Evolutionary conservation across 352 stramenopile genomes (phyloP), one percentile per base, ranked within the genome.

Genomic region (Blastocystis sp.): DNA sequence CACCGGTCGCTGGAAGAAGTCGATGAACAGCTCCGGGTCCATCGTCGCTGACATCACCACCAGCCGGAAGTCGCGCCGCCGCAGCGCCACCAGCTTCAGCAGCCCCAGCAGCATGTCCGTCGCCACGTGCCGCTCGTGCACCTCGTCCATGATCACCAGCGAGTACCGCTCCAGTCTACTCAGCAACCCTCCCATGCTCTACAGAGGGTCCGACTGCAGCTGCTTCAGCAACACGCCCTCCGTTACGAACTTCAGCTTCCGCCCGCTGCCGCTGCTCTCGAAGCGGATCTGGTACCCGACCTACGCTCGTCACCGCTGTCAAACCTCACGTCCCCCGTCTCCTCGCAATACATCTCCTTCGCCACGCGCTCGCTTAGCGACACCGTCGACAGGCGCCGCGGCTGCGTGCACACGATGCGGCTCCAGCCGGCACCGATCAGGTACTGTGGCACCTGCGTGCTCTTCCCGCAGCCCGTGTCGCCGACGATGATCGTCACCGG

Each of bases 1-100:
- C 40, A 73, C 16, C 32, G 69, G 69, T 42, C 44, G 61, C 44
- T 81, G 94, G 88, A 99, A 99, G 87, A 98, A 98, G 36, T 89
- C 88, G 34, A 93, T 94, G 87, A 98, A 99, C 42, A 97, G 94
- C 71, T 98, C 91, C 9, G 96, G 93, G 89, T 97, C 94, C n/a
- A 99, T 90, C 8, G 75, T 85, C 4, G 75, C 75, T 7, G 57
- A 76, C 75, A 85, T 85, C 11, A 85, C 59, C 44, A 85, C 75
- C 0, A 96, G 88, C 76, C 94, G 93, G 75, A 96, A 94, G 87
- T 96, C 92, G 21, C 88, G 91, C n/a, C 92, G 91, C 40, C 92
- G 90, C 75, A 92, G 89, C 36, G 94, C 91, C 1, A 96, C 92
- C 36, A 85, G 24, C 44, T 72, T 76, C 21, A 85, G 11, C 57